Percentiles rank a stretch among this genome's conserved stretches.
phyloP scores from a whole-genome alignment of 75 land plant genomes.

The Cunninghamia lanceolata region DNA sequence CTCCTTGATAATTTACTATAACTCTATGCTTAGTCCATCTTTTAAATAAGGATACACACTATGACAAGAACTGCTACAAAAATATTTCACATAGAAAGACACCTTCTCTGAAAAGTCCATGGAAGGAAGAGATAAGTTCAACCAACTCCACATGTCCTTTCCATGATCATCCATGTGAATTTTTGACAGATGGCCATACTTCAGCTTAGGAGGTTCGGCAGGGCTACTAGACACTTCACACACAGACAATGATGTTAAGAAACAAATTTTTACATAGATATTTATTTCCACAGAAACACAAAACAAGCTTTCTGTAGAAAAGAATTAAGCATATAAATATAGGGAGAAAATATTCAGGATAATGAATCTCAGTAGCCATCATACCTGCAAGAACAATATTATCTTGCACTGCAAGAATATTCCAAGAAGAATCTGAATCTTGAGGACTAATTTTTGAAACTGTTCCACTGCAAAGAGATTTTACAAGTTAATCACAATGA shows the following conservation, averaged over 20 bases:
- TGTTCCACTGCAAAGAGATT: constrained; percentile 47
- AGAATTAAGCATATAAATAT: not conserved
- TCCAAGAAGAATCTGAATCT: constrained; percentile 73
- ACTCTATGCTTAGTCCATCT: not conserved
- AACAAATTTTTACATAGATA: not conserved
- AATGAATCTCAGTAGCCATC: not conserved
- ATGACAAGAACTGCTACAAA: not conserved
- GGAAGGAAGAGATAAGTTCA: constrained; percentile 53
- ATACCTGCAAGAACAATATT: constrained; percentile 86
- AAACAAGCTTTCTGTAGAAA: not conserved
- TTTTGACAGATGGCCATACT: constrained; percentile 40
- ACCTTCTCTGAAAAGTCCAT: constrained; percentile 67
- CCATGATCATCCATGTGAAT: constrained; percentile 11
- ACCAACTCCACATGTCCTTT: constrained; percentile 58
- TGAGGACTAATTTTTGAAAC: constrained; percentile 61
- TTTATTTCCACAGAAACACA: not conserved
- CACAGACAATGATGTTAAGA: not conserved
- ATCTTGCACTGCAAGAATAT: constrained; percentile 64
- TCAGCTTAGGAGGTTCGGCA: constrained; percentile 60
- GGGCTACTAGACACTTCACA: constrained; percentile 61
- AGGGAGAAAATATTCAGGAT: not conserved
- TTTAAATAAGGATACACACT: not conserved
- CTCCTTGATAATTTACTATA: not conserved
- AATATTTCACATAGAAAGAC: not conserved
- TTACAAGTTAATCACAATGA: not conserved